Evolutionary conservation across 2,329 filamentous ascomycete species (phyloP).

Genomic region (Exophiala dermatitidis): DNA sequence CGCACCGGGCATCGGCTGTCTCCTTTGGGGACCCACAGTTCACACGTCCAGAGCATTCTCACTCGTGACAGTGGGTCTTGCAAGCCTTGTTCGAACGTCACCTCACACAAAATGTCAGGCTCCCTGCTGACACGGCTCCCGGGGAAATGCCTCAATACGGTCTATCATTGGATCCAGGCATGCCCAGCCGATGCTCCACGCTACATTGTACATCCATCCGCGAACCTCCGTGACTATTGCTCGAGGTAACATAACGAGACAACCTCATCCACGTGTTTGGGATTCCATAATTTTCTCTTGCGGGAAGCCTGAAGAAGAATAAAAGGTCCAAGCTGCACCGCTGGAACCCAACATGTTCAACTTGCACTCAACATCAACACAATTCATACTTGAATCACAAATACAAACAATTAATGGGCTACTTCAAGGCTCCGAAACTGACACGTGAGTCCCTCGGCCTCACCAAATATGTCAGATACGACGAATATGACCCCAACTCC

Average conservation of each 20-base stretch:
- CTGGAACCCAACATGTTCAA: not conserved
- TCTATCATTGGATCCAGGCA: slow-evolving; percentile 10
- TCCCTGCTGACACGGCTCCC: slow-evolving; percentile 14
- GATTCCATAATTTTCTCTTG: slow-evolving; percentile 6
- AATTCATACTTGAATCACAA: slow-evolving; percentile 5
- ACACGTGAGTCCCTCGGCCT: slow-evolving; percentile 22
- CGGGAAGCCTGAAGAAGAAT: not conserved
- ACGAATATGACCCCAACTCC: slow-evolving; percentile 21
- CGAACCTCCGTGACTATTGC: slow-evolving; percentile 10
- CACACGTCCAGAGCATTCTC: too few species aligned
- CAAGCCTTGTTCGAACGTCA: slow-evolving; percentile 10
- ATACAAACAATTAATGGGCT: slow-evolving; percentile 12
- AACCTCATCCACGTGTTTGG: slow-evolving; percentile 12
- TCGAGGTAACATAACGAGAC: slow-evolving; percentile 16
- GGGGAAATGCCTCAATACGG: slow-evolving; percentile 15
- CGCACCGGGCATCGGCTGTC: too few species aligned
- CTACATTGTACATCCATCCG: slow-evolving; percentile 9
- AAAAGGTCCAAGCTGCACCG: slow-evolving; percentile 10
- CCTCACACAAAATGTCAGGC: slow-evolving; percentile 1
- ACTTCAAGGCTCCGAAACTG: slow-evolving; percentile 15
- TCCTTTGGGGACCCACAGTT: too few species aligned
- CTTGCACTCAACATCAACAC: slow-evolving; percentile 3
- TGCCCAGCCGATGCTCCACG: slow-evolving; percentile 4
- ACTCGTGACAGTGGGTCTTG: too few species aligned
- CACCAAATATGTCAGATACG: slow-evolving; percentile 22